Percentiles rank a stretch among this genome's conserved stretches.
Conservation (phyloP, 2,329 filamentous ascomycete genomes). For the Neonectria magnoliae region DNA sequence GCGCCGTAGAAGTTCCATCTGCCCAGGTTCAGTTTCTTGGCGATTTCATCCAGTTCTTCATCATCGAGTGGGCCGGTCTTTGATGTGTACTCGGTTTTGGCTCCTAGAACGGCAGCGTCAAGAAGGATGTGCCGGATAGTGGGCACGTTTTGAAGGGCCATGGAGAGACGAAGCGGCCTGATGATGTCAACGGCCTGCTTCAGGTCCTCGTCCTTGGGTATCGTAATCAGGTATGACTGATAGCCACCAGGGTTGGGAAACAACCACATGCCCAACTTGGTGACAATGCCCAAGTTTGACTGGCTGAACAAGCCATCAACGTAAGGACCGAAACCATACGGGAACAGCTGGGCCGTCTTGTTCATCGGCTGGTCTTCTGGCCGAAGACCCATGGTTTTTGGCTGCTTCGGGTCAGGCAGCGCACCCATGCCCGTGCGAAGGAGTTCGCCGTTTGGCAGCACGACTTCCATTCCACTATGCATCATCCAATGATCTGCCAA, state of each 20-base stretch:
- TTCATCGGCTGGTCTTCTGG: conserved; percentile 19
- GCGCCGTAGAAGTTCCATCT: conserved; percentile 40
- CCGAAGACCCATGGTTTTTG: conserved; percentile 2
- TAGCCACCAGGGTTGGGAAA: conserved; percentile 23
- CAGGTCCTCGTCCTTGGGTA: conserved; percentile 34
- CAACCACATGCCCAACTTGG: conserved; percentile 22
- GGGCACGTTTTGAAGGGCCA: conserved; percentile 36
- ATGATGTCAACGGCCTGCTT: conserved; percentile 36
- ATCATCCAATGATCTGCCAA: conserved; percentile 7
- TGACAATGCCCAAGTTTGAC: conserved; percentile 17
- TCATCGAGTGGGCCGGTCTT: conserved; percentile 23
- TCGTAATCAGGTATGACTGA: conserved; percentile 34
- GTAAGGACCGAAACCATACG: conserved; percentile 23
- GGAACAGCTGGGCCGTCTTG: conserved; percentile 20
- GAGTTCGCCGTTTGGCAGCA: conserved; percentile 18
- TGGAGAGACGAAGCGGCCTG: conserved; percentile 30
- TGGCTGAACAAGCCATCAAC: conserved; percentile 18
- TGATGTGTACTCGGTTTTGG: conserved; percentile 18
- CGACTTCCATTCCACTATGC: conserved; percentile 21
- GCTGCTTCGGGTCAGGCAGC: conserved; percentile 6
- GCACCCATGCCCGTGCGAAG: conserved; percentile 23
- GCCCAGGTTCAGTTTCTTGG: conserved; percentile 31
- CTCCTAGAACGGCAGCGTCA: conserved; percentile 32
- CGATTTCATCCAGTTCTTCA: conserved; percentile 26
- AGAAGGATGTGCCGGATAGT: conserved; percentile 32